Percentiles rank a stretch among this genome's conserved stretches.
Conservation (phyloP, 2,329 filamentous ascomycete species). For the Escovopsis sp. region DNA sequence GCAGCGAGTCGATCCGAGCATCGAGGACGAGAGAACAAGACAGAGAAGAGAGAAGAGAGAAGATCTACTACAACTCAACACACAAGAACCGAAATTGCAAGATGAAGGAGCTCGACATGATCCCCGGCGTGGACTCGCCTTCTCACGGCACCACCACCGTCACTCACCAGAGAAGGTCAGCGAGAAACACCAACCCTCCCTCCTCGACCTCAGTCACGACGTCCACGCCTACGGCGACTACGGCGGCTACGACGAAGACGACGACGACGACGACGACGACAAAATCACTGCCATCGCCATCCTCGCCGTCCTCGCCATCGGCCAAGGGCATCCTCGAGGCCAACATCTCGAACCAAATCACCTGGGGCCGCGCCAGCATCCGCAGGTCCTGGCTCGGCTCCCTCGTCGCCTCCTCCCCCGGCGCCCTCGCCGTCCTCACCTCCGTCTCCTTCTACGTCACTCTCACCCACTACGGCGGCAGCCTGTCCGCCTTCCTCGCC, state of each 20-base stretch:
- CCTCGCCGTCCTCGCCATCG: neutral
- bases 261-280: no score
- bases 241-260: no score
- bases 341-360: neutral
- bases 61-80: no score
- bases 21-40: no score
- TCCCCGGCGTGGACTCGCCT: neutral
- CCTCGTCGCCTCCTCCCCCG: constrained; percentile 11
- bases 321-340: neutral
- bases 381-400: constrained; percentile 12
- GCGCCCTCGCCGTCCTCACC: constrained; percentile 11
- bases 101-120: neutral
- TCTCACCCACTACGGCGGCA: constrained; percentile 10
- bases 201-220: no score
- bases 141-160: neutral
- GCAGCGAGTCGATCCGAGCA: no score
- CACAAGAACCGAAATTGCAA: no score
- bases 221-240: no score
- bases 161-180: neutral
- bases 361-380: constrained; percentile 13
- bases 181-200: neutral
- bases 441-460: constrained; percentile 13
- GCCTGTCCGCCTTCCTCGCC: constrained; percentile 2
- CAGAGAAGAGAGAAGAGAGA: neutral
- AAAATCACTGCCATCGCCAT: neutral